Evolutionary conservation across 352 stramenopile genomes (phyloP).

Genomic region (Thraustochytrium sp.): DNA sequence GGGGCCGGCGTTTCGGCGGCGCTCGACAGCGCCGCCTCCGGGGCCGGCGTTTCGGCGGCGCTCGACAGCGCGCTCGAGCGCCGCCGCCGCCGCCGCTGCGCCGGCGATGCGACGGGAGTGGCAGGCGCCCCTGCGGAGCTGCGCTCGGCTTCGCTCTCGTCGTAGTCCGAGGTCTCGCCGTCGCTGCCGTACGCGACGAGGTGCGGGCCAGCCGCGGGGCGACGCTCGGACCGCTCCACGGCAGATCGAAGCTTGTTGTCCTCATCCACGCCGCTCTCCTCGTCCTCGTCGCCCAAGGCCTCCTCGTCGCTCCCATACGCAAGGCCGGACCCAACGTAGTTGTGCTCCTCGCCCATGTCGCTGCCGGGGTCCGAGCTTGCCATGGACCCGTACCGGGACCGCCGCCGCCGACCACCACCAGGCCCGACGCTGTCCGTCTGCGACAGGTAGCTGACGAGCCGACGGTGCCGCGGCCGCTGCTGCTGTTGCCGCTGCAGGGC

Average conservation of each 20-base stretch:
- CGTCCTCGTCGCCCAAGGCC: not conserved
- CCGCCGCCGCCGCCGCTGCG: too few relatives aligned
- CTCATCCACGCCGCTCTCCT: not conserved
- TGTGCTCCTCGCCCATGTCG: not conserved
- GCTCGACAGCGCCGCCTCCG: too few relatives aligned
- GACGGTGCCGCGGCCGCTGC: not conserved
- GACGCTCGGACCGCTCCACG: not conserved
- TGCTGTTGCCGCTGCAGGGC: not conserved
- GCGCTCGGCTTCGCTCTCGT: not conserved
- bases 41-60: too few relatives aligned
- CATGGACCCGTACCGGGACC: not conserved
- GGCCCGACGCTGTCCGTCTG: not conserved
- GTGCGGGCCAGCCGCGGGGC: too few relatives aligned
- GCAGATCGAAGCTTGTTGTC: not conserved
- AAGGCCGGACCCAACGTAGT: not conserved
- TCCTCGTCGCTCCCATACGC: not conserved
- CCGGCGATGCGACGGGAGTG: too few relatives aligned
- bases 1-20: too few relatives aligned
- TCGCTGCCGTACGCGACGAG: conserved; percentile 5
- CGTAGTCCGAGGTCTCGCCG: not conserved
- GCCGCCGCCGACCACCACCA: not conserved
- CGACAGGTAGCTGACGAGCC: not conserved
- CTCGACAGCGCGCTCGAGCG: too few relatives aligned
- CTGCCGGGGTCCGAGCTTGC: not conserved
- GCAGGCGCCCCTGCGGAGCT: not conserved